phyloP scores from a whole-genome alignment of 176 grass and related monocot species.

The Oryza brachyantha region DNA sequence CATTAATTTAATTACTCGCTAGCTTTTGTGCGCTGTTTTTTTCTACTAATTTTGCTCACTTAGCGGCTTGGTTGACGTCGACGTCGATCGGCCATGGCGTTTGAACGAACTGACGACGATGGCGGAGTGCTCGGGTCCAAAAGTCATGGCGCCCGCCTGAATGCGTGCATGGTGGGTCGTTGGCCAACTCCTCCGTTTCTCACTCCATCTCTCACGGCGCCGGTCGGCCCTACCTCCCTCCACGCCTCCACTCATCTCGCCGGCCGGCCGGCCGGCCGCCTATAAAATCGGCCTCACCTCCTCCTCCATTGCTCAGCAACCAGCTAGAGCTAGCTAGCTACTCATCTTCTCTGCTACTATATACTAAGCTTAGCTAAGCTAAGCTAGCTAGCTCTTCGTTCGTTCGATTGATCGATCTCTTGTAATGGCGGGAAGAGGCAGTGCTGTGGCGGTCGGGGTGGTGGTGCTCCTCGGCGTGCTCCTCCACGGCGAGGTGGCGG shows the following conservation, averaged over 20 bases:
- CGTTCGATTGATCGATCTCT: background rate
- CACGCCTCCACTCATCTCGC: conserved; percentile 40
- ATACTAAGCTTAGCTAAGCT: too few species aligned
- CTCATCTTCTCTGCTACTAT: too few species aligned
- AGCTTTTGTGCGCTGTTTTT: background rate
- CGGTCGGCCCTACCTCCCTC: background rate
- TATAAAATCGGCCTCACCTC: conserved; percentile 17
- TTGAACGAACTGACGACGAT: background rate
- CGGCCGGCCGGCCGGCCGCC: background rate
- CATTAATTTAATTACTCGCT: background rate
- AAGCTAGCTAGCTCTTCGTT: too few species aligned
- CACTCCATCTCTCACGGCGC: background rate
- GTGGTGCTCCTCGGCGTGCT: conserved; percentile 48
- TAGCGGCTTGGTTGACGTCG: background rate
- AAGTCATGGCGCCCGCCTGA: background rate
- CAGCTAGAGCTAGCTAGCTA: background rate
- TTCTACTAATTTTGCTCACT: background rate
- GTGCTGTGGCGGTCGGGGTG: background rate
- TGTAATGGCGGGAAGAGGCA: conserved; percentile 45
- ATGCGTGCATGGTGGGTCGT: background rate
- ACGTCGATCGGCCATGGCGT: background rate
- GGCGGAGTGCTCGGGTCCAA: background rate
- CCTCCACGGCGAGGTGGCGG: conserved; percentile 12
- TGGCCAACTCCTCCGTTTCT: background rate
- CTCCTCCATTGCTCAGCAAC: conserved; percentile 13